Conservation (phyloP, 164 flowering plant genomes). For the Hamamelis virginiana region DNA sequence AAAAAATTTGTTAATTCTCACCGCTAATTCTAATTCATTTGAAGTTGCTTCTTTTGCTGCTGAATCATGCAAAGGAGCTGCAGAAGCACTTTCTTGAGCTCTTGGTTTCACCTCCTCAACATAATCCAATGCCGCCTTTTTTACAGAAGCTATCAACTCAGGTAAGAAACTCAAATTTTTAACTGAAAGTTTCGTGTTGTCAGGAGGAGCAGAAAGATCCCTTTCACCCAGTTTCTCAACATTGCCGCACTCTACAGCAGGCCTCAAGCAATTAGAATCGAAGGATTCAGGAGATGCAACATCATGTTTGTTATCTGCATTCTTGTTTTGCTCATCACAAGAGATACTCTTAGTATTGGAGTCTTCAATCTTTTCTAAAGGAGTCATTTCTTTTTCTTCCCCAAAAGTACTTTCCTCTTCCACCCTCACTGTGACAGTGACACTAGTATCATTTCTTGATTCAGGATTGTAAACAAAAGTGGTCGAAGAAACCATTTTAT, state of each 20-base stretch:
- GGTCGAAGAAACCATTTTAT: conserved; percentile 22
- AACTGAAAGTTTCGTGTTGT: conserved; percentile 29
- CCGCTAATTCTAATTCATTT: conserved; percentile 48
- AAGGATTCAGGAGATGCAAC: conserved; percentile 10
- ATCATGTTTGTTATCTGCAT: conserved; percentile 13
- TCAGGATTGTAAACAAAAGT: conserved; percentile 19
- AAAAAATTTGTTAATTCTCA: conserved; percentile 24
- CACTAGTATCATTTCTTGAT: conserved; percentile 12
- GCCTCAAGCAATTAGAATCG: conserved; percentile 22
- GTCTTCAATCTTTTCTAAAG: conserved; percentile 15
- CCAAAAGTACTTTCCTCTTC: conserved; percentile 24
- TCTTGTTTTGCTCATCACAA: conserved; percentile 16
- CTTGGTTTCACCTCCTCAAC: conserved; percentile 55
- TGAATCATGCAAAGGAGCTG: conserved; percentile 13
- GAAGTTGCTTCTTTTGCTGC: conserved; percentile 27
- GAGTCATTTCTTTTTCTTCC: conserved; percentile 22
- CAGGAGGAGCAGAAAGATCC: conserved; percentile 23
- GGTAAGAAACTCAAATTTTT: conserved; percentile 55
- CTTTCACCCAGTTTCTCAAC: conserved; percentile 22
- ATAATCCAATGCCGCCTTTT: conserved; percentile 54
- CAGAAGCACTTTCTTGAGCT: conserved; percentile 35
- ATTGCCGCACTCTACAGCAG: conserved; percentile 24
- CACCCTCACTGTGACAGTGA: conserved; percentile 15
- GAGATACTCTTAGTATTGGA: conserved; percentile 19
- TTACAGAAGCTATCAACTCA: conserved; percentile 72